Evolutionary conservation across 2,329 filamentous ascomycete species (phyloP).

Genomic region (Ilyonectria sp.): DNA sequence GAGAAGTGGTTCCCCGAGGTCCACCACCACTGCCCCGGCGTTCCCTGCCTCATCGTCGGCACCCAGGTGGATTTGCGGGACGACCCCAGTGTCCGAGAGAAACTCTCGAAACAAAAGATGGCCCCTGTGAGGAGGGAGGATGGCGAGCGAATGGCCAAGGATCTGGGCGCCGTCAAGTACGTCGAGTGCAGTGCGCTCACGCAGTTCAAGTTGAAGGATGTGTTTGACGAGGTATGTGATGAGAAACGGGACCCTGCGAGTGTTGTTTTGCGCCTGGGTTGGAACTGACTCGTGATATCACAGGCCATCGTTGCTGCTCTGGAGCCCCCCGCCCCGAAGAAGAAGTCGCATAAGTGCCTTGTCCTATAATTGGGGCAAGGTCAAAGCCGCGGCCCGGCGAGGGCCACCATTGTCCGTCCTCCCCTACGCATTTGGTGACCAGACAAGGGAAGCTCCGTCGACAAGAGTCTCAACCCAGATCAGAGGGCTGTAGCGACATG

Average conservation of each 20-base stretch:
- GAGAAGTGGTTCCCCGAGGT: slow-evolving; percentile 99
- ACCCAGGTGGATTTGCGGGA: slow-evolving; percentile 98
- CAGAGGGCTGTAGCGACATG: slow-evolving; percentile 33
- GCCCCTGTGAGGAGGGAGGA: slow-evolving; percentile 91
- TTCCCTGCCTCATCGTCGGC: slow-evolving; percentile 97
- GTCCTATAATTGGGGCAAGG: slow-evolving; percentile 68
- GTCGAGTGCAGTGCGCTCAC: slow-evolving; percentile 98
- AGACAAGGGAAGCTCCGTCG: slow-evolving; percentile 32
- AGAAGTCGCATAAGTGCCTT: slow-evolving; percentile 79
- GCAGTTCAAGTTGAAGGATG: slow-evolving; percentile 98
- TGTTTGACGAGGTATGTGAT: slow-evolving; percentile 92
- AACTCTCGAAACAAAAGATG: slow-evolving; percentile 97
- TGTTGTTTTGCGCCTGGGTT: not conserved
- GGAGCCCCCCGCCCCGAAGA: slow-evolving; percentile 88
- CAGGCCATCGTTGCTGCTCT: slow-evolving; percentile 96
- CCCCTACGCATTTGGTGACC: slow-evolving; percentile 34
- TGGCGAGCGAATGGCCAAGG: slow-evolving; percentile 96
- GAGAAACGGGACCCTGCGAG: not conserved
- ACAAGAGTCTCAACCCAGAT: slow-evolving; percentile 34
- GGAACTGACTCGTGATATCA: slow-evolving; percentile 34
- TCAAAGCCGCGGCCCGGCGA: slow-evolving; percentile 28
- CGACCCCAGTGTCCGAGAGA: slow-evolving; percentile 88
- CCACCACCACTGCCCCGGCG: slow-evolving; percentile 97
- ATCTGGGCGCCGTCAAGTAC: slow-evolving; percentile 97
- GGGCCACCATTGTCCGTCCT: slow-evolving; percentile 29